Conservation (phyloP, 768 basidiomycete species). For the Kwoniella sp. region DNA sequence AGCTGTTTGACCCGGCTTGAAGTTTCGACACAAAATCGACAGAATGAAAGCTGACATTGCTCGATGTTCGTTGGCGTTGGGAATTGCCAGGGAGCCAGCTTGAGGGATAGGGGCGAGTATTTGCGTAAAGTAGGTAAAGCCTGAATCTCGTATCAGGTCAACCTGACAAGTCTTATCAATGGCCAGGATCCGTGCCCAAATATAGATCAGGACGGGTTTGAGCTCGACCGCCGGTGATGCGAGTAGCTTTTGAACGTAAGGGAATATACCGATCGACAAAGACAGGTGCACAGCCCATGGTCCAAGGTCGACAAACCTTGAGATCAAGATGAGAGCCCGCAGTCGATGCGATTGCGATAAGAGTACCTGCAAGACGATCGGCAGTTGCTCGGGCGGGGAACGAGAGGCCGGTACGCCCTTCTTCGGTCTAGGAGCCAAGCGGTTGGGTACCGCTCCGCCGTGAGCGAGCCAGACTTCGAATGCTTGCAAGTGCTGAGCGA, state of each 20-base stretch:
- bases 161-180: slow-evolving; percentile 90
- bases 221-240: slow-evolving; percentile 92
- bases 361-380: slow-evolving; percentile 94
- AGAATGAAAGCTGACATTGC: slow-evolving; percentile 99
- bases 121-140: slow-evolving; percentile 55
- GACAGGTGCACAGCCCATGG: slow-evolving; percentile 98
- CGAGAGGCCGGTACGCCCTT: slow-evolving; percentile 56
- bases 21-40: slow-evolving; percentile 81
- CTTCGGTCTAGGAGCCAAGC: slow-evolving; percentile 39
- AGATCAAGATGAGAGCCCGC: slow-evolving; percentile 88
- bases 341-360: slow-evolving; percentile 94
- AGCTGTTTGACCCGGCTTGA: slow-evolving; percentile 76
- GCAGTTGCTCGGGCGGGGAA: slow-evolving; percentile 92
- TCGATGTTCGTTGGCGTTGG: slow-evolving; percentile 89
- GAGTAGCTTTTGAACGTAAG: slow-evolving; percentile 92
- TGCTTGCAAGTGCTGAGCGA: slow-evolving; percentile 90
- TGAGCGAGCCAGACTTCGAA: slow-evolving; percentile 98
- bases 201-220: slow-evolving; percentile 96
- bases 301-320: slow-evolving; percentile 95
- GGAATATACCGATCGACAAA: slow-evolving; percentile 94
- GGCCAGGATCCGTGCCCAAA: slow-evolving; percentile 95
- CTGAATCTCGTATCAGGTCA: slow-evolving; percentile 71
- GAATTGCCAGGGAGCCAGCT: slow-evolving; percentile 58
- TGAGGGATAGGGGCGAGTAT: slow-evolving; percentile 55
- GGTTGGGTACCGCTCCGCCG: slow-evolving; percentile 55